phyloP scores from a whole-genome alignment of 805 yeast species.

The Zygosaccharomyces lentus region DNA sequence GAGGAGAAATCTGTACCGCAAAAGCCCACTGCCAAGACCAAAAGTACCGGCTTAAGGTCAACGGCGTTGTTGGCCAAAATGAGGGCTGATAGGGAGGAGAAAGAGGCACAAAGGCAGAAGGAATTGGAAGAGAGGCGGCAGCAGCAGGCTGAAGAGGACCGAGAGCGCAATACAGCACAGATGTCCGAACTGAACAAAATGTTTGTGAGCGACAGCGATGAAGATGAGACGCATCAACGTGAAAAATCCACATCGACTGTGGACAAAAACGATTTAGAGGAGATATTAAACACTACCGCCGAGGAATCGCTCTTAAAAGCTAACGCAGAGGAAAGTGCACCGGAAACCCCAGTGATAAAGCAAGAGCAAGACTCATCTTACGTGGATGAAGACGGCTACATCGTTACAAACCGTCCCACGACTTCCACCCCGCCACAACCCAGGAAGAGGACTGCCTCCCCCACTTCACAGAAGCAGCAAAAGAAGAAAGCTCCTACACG shows the following conservation, averaged over 20 bases:
- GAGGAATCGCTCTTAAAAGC: conserved; percentile 30
- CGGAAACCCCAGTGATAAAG: not conserved
- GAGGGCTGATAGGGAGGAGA: conserved; percentile 32
- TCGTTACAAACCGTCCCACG: conserved; percentile 26
- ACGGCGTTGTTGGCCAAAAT: conserved; percentile 32
- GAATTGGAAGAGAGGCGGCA: conserved; percentile 28
- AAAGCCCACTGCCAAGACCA: conserved; percentile 11
- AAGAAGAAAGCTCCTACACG: conserved; percentile 12
- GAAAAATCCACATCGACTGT: conserved; percentile 7
- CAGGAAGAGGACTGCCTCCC: conserved; percentile 6
- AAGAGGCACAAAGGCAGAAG: conserved; percentile 27
- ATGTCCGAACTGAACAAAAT: conserved; percentile 28
- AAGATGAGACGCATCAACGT: conserved; percentile 10
- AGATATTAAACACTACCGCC: conserved; percentile 31
- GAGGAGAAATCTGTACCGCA: conserved; percentile 2
- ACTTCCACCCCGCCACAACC: conserved; percentile 15
- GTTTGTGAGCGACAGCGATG: conserved; percentile 30
- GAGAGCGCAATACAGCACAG: conserved; percentile 30
- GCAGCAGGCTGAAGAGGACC: conserved; percentile 16
- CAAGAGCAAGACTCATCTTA: conserved; percentile 14
- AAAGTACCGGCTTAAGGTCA: conserved; percentile 27
- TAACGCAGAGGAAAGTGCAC: conserved; percentile 5
- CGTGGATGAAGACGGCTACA: conserved; percentile 35
- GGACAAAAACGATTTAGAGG: conserved; percentile 24
- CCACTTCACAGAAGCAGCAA: conserved; percentile 6